These are phyloP conservation scores for Podaxis sp. DNA, from an alignment of 768 basidiomycete species.

Conservation along the genomic window DNA sequence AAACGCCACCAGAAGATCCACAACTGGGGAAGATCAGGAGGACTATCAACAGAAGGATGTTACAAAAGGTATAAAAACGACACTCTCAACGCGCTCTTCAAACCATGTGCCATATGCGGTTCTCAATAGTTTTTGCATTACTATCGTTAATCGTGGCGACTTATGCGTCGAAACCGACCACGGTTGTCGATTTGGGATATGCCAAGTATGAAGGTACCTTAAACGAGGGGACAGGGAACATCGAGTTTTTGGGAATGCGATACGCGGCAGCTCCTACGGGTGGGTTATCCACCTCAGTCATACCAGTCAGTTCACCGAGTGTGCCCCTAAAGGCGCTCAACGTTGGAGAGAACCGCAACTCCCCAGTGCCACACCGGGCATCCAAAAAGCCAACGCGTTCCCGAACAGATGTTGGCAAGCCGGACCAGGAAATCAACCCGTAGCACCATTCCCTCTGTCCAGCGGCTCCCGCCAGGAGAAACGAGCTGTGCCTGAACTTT, in stretches of 20 bases:
- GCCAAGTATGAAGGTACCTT: slow-evolving; percentile 38
- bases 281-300: slow-evolving; percentile 12
- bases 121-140: background rate
- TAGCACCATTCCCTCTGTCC: background rate
- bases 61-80: background rate
- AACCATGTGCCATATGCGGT: background rate
- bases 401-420: background rate
- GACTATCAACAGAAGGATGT: background rate
- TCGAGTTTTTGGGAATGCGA: slow-evolving; percentile 38
- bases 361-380: background rate
- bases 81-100: background rate
- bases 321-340: background rate
- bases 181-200: slow-evolving; percentile 38
- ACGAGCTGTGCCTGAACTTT: slow-evolving; percentile 2
- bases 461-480: background rate
- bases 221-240: slow-evolving; percentile 27
- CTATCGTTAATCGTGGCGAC: background rate
- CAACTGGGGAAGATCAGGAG: too few species aligned
- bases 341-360: slow-evolving; percentile 9
- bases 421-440: background rate
- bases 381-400: slow-evolving; percentile 1
- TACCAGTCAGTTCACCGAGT: background rate
- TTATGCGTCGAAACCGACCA: background rate
- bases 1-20: background rate
- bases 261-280: slow-evolving; percentile 48